Evolutionary conservation across 805 yeast genomes (phyloP), one percentile per base, ranked within the genome.

Genomic region (Starmera dryadoides): DNA sequence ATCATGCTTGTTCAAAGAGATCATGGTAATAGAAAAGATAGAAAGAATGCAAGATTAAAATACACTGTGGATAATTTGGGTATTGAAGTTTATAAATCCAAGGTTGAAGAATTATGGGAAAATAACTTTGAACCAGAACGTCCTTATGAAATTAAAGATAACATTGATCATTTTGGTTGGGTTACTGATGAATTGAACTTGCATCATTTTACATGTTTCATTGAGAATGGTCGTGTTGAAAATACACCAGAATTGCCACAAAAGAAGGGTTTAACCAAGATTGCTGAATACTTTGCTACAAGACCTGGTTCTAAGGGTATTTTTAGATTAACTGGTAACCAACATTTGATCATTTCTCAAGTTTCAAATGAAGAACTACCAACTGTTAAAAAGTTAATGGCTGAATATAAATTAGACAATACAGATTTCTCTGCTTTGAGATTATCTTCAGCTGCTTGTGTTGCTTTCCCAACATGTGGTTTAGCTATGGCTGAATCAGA

Each of bases 401-500:
- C 74, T 31, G 63, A 83, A 58, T 85, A 83, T 65, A 85, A 82
- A 61, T 73, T 91, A 47, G 96, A 87, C 59, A 88, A 87, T 66
- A 72, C 88, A 37, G 74, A 79, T 48, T 84, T 80, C 63, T 80
- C 94, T 40, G 94, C 84, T 4, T 70, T 91, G 55, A 79, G 98
- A 62, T 72, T 87, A 42, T 82, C 95, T 9, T 86, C 96, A 7
- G 88, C 95, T 20, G 95, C 98, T 0, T 91, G 98, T 76, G 98
- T 91, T 42, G 97, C 96, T 2, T 81, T 91, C 76, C 98, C 98
- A 50, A 91, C 98, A 1, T 91, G 98, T 77, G 98, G 98, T 50
- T 75, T 91, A 56, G 98, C 98, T 16, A 88, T 91, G 97, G 98
- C 98, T 26, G 98, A 91, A 67, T 83, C 95, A 40, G 98, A 91